phyloP scores from a whole-genome alignment of 2,329 filamentous ascomycete genomes.

The Diplocarpon mali region DNA sequence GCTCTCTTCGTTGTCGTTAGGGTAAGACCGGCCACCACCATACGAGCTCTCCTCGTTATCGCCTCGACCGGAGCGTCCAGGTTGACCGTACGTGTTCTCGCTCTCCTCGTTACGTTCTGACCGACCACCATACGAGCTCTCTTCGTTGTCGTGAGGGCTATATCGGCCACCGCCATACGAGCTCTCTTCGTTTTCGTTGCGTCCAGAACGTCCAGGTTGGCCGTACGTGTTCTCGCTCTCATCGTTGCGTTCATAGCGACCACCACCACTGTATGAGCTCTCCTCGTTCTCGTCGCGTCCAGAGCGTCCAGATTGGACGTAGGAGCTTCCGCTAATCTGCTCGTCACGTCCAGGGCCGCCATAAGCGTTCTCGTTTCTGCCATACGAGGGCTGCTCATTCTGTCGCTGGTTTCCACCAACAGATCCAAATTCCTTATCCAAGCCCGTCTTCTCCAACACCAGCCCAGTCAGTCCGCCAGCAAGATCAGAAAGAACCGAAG shows the following conservation, averaged over 20 bases:
- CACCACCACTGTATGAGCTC: neutral
- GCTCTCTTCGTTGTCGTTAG: neutral
- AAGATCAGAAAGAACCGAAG: neutral
- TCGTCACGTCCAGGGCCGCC: neutral
- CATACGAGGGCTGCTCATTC: conserved; percentile 1
- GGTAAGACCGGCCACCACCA: neutral
- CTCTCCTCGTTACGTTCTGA: neutral
- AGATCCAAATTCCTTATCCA: conserved; percentile 4
- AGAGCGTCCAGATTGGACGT: neutral
- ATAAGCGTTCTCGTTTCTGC: conserved; percentile 2
- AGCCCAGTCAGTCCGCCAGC: conserved; percentile 4
- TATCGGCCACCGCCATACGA: conserved; percentile 1
- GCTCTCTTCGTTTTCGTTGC: neutral
- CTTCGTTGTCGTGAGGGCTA: neutral
- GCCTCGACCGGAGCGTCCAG: neutral
- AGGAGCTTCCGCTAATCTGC: neutral
- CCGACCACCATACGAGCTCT: neutral
- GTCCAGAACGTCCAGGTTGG: neutral
- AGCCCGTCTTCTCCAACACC: conserved; percentile 5
- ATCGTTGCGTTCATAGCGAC: neutral
- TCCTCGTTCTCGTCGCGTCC: neutral
- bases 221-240: conserved; percentile 1
- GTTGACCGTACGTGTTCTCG: neutral
- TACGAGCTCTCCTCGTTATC: neutral
- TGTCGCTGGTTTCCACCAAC: neutral